Conservation (phyloP, 495 filamentous ascomycete species). For the Penicillium roqueforti region DNA sequence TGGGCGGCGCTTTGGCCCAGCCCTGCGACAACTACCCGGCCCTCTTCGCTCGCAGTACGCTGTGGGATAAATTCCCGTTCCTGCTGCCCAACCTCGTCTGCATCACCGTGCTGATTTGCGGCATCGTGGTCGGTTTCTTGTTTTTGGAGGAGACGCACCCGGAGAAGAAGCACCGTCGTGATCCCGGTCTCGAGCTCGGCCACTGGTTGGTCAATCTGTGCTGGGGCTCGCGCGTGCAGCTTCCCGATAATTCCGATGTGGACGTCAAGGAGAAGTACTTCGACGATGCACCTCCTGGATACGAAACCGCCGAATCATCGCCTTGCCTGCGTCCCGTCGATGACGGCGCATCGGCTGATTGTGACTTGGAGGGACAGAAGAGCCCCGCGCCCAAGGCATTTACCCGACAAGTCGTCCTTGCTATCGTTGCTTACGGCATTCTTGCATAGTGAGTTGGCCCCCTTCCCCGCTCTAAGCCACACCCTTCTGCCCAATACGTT, state of each 20-base stretch:
- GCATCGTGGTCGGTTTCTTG: constrained; percentile 76
- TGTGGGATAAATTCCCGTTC: constrained; percentile 85
- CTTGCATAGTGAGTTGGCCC: constrained; percentile 79
- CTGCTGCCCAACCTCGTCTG: constrained; percentile 93
- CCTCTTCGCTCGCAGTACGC: constrained; percentile 64
- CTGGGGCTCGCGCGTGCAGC: constrained; percentile 39
- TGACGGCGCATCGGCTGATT: constrained; percentile 27
- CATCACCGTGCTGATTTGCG: constrained; percentile 67
- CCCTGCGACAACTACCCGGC: constrained; percentile 79
- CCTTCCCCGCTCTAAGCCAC: not conserved
- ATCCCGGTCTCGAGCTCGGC: constrained; percentile 73
- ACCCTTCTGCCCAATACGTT: not conserved
- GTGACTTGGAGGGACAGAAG: constrained; percentile 47
- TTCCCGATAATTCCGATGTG: constrained; percentile 31
- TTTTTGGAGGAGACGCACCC: constrained; percentile 96
- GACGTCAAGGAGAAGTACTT: constrained; percentile 45
- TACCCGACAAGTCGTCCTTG: constrained; percentile 73
- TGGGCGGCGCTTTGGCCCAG: constrained; percentile 85
- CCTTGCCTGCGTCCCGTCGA: constrained; percentile 48
- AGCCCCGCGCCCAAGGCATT: constrained; percentile 54
- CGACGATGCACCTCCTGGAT: constrained; percentile 57
- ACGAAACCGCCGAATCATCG: constrained; percentile 63
- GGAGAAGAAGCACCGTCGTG: constrained; percentile 70
- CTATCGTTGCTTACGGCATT: constrained; percentile 86
- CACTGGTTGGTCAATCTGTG: constrained; percentile 59